A percentile compares a stretch with the other conserved stretches of the same genome.
phyloP scores from a whole-genome alignment of 352 stramenopile genomes.

The Saprolegnia parasitica region DNA sequence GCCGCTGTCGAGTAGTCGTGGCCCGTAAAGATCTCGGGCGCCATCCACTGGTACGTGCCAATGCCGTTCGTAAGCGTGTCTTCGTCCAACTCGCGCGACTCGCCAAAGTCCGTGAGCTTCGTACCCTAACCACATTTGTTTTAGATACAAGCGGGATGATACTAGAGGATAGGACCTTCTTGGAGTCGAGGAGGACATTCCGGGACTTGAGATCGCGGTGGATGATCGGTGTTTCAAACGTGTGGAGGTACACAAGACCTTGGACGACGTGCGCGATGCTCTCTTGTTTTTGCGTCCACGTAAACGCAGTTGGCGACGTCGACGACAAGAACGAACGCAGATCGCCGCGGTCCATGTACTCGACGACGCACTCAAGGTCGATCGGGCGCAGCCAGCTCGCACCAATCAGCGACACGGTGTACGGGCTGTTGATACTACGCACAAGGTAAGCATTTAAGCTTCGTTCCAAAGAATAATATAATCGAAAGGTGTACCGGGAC shows the following conservation, averaged over 20 bases:
- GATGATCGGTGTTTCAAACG: conserved; percentile 33
- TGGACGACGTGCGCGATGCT: conserved; percentile 30
- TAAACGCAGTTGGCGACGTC: background rate
- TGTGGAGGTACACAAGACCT: conserved; percentile 39
- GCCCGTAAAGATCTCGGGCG: too few relatives aligned
- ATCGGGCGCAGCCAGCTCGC: conserved; percentile 1
- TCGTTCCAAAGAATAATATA: conserved; percentile 32
- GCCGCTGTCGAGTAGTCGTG: too few relatives aligned
- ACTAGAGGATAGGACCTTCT: conserved; percentile 25
- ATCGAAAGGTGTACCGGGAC: background rate
- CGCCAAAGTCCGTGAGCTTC: background rate
- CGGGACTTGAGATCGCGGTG: conserved; percentile 49
- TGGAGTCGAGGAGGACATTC: conserved; percentile 39
- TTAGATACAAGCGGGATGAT: background rate
- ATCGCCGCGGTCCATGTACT: conserved; percentile 26
- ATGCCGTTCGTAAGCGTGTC: background rate
- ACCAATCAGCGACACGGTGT: conserved; percentile 23
- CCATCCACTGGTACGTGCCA: too few relatives aligned
- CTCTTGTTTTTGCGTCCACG: background rate
- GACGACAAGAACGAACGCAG: conserved; percentile 1
- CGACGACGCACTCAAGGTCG: conserved; percentile 13
- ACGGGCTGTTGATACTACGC: conserved; percentile 7
- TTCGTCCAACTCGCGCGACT: background rate
- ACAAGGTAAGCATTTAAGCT: background rate
- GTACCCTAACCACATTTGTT: background rate